Conservation (phyloP, 2,329 filamentous ascomycete species). For the Chaetomiaceae sp. region DNA sequence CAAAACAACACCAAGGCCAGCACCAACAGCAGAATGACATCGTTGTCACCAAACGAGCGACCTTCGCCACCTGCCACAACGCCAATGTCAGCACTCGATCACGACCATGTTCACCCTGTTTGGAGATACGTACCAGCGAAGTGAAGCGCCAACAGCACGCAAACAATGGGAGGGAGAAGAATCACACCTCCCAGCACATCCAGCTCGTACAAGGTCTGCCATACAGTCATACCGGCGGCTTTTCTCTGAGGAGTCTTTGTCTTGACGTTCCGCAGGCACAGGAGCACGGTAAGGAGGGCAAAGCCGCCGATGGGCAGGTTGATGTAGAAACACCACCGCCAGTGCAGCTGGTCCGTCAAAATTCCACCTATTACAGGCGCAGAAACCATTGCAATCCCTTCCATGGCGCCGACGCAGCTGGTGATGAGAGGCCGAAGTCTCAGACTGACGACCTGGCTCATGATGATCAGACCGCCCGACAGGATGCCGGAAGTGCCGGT, state of each 20-base stretch:
- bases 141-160: conserved; percentile 43
- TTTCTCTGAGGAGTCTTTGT: not conserved
- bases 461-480: conserved; percentile 21
- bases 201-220: not conserved
- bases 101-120: conserved; percentile 15
- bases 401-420: not conserved
- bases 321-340: conserved; percentile 7
- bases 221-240: not conserved
- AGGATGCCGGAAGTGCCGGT: conserved; percentile 32
- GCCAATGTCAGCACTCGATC: conserved; percentile 5
- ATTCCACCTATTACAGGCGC: not conserved
- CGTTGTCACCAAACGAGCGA: not conserved
- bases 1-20: not conserved
- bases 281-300: not conserved
- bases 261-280: not conserved
- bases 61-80: not conserved
- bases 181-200: not conserved
- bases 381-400: not conserved
- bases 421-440: not conserved
- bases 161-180: conserved; percentile 33
- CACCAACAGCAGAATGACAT: conserved; percentile 1
- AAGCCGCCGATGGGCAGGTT: conserved; percentile 5
- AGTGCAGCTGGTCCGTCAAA: not conserved
- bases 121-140: conserved; percentile 35
- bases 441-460: not conserved